These are phyloP conservation scores for Geoglossum glabrum DNA, from an alignment of 495 filamentous ascomycete species.

Conservation along the genomic window DNA sequence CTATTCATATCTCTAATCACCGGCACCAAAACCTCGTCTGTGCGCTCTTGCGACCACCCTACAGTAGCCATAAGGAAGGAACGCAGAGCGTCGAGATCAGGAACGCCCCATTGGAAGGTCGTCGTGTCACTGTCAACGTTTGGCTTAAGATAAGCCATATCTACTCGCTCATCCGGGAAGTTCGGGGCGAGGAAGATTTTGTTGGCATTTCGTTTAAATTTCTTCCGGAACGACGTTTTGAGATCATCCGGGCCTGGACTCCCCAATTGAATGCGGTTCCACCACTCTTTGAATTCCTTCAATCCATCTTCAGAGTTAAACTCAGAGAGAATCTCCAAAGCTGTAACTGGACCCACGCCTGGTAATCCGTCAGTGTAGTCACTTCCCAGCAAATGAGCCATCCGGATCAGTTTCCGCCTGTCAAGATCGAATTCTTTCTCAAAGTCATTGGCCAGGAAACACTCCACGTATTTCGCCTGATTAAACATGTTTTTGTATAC, in stretches of 20 bases:
- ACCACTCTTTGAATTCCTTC: slow-evolving; percentile 67
- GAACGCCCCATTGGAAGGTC: slow-evolving; percentile 82
- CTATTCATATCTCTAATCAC: slow-evolving; percentile 90
- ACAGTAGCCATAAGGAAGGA: slow-evolving; percentile 80
- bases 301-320: slow-evolving; percentile 37
- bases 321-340: slow-evolving; percentile 81
- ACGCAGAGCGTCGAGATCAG: slow-evolving; percentile 73
- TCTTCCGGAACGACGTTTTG: slow-evolving; percentile 46
- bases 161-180: slow-evolving; percentile 59
- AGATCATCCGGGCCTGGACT: slow-evolving; percentile 29
- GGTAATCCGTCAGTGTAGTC: slow-evolving; percentile 91
- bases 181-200: slow-evolving; percentile 66
- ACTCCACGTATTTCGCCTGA: slow-evolving; percentile 89
- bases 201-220: slow-evolving; percentile 51
- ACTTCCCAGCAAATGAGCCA: slow-evolving; percentile 75
- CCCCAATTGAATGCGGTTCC: slow-evolving; percentile 48
- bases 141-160: slow-evolving; percentile 64
- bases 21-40: slow-evolving; percentile 84
- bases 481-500: slow-evolving; percentile 99
- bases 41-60: slow-evolving; percentile 76
- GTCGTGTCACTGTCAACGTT: slow-evolving; percentile 64
- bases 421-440: slow-evolving; percentile 77
- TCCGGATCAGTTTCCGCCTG: slow-evolving; percentile 58
- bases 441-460: slow-evolving; percentile 72
- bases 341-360: slow-evolving; percentile 80